phyloP scores from a whole-genome alignment of 345 rosid genomes.

The Bretschneidera sinensis region DNA sequence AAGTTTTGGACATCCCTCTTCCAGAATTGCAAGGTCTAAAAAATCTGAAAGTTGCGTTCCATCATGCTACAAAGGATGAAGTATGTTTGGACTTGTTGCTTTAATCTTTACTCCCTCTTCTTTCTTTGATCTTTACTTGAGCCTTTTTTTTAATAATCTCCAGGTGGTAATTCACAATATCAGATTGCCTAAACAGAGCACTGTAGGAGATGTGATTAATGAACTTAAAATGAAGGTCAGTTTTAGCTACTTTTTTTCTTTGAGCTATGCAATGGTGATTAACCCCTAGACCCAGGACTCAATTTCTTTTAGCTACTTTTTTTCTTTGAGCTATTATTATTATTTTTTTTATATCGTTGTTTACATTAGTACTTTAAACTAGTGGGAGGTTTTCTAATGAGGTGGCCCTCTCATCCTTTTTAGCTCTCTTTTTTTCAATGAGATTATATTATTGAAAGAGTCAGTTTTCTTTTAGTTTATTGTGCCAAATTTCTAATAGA shows the following conservation, averaged over 20 bases:
- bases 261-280: background rate
- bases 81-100: conserved; percentile 30
- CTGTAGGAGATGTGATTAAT: conserved; percentile 83
- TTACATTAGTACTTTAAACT: background rate
- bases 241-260: conserved; percentile 2
- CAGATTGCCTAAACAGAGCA: conserved; percentile 95
- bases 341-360: background rate
- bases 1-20: conserved; percentile 96
- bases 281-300: no score
- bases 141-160: conserved; percentile 19
- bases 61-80: conserved; percentile 79
- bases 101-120: conserved; percentile 3
- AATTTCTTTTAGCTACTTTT: no score
- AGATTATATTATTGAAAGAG: no score
- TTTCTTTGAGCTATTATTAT: background rate
- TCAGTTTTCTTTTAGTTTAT: no score
- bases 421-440: no score
- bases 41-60: conserved; percentile 88
- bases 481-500: no score
- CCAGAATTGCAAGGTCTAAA: conserved; percentile 94
- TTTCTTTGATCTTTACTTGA: background rate
- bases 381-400: no score
- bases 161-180: conserved; percentile 77
- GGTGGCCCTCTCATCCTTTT: no score
- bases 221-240: conserved; percentile 85